A percentile compares a stretch with the other conserved stretches of the same genome.
These are phyloP conservation scores for Geranium incanum DNA, from an alignment of 441 rosid species.

Conservation along the genomic window DNA sequence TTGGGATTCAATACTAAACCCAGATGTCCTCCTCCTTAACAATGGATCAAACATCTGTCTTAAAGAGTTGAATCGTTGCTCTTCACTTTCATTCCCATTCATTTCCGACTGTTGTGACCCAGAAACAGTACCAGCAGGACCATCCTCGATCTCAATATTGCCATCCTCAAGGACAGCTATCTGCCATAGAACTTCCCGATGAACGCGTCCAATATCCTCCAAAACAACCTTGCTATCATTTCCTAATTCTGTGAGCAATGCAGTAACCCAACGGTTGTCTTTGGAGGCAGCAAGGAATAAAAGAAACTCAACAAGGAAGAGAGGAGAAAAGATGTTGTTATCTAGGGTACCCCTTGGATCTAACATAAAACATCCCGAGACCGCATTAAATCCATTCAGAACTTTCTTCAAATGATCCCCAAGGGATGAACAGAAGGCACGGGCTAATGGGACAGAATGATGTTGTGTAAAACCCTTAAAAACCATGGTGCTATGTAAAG, in stretches of 20 bases:
- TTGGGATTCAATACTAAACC: slow-evolving; percentile 84
- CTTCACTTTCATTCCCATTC: slow-evolving; percentile 49
- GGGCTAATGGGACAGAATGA: slow-evolving; percentile 87
- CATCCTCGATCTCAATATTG: slow-evolving; percentile 10
- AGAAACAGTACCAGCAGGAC: slow-evolving; percentile 34
- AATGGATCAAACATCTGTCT: slow-evolving; percentile 95
- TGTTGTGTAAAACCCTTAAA: slow-evolving; percentile 95
- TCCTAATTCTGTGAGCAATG: slow-evolving; percentile 83
- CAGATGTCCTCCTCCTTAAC: slow-evolving; percentile 84
- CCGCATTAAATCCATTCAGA: slow-evolving; percentile 45
- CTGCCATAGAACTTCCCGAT: slow-evolving; percentile 92
- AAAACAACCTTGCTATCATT: slow-evolving; percentile 81
- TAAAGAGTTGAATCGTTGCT: slow-evolving; percentile 77
- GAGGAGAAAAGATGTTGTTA: slow-evolving; percentile 63
- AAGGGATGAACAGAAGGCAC: slow-evolving; percentile 78
- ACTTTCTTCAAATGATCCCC: slow-evolving; percentile 72
- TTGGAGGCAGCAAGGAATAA: slow-evolving; percentile 91
- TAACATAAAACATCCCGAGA: slow-evolving; percentile 65
- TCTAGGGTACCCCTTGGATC: slow-evolving; percentile 55
- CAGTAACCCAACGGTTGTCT: slow-evolving; percentile 95
- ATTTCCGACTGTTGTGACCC: slow-evolving; percentile 52
- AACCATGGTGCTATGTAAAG: slow-evolving; percentile 95
- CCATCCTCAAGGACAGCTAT: slow-evolving; percentile 68
- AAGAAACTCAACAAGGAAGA: slow-evolving; percentile 90
- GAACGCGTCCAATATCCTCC: slow-evolving; percentile 73